Base-by-base conservation (phyloP, 2,329 filamentous ascomycete species). In the Acrodontium crateriforme region DNA sequence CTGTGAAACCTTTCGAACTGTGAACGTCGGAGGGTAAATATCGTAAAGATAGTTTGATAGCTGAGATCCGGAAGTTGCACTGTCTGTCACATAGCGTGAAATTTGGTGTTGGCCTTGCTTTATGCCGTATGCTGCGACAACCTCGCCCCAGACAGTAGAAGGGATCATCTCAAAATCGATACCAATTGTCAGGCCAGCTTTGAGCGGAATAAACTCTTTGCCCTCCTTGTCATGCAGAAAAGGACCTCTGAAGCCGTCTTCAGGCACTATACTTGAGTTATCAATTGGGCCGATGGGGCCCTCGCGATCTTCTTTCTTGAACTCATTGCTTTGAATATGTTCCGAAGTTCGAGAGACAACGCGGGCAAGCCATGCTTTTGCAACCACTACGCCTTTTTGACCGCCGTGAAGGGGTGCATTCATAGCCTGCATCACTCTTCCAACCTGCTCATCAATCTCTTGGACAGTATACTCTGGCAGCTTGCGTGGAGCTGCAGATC, bases 71-170 rank as follows among this genome's bases (percentile, higher is more conserved):
- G 70, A 66, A 2, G 64, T 60, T 6, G 74, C 67, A 16, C 78
- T 84, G 52, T 93, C 78, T 53, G 87, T 78, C 19, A 79, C 84
- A 40, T 68, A 69, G 34, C 89, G 74, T 24, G 72, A 58, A 38
- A 95, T 84, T 24, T 79, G 67, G 6, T 73, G 62, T 29, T 82
- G 77, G 25, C 18, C 71, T 73, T 10, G 72, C 59, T 32, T 70
- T 72, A 31, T 87, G 47, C 83, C 83, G 45, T 94, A 91, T 82
- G 82, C 91, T 26, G 72, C 67, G 35, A 79, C 58, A 13, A 95
- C 69, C 36, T 84, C 58, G 28, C 82, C 70, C 83, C 85, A 95
- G 3, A 82, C 84, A 31, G 77, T 70, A 36, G 72, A 62, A 1
- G 85, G 78, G 25, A 95, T 70, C 16, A 89, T 61, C 44, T 81